A percentile compares a stretch with the other conserved stretches of the same genome.
Evolutionary conservation across 2,329 filamentous ascomycete genomes (phyloP).

Genomic region (Penicillium griseofulvum): DNA sequence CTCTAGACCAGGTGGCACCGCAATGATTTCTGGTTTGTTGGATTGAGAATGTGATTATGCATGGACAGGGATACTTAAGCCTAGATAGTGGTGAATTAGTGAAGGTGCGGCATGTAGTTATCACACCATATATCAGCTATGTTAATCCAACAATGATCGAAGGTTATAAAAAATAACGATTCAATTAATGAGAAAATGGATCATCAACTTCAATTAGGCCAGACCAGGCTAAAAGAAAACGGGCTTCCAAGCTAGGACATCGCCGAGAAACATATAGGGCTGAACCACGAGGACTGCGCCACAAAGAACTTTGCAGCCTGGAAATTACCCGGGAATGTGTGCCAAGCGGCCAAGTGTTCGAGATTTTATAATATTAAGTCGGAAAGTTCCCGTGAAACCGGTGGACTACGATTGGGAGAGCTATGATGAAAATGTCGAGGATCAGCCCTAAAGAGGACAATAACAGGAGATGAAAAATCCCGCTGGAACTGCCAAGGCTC

Average conservation of each 20-base stretch:
- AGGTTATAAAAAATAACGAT: neutral
- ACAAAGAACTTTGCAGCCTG: neutral
- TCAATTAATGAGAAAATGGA: neutral
- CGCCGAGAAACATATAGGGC: conserved; percentile 1
- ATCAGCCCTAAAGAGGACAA: conserved; percentile 1
- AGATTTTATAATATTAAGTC: neutral
- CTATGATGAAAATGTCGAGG: neutral
- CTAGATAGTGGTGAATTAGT: neutral
- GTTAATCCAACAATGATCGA: neutral
- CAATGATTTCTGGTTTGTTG: neutral
- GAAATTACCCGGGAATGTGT: neutral
- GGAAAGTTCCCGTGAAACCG: neutral
- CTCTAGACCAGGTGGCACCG: neutral
- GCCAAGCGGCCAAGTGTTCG: conserved; percentile 4
- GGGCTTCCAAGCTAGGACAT: neutral
- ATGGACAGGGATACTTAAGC: neutral
- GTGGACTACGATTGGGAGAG: neutral
- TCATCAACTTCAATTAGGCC: neutral
- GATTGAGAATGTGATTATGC: neutral
- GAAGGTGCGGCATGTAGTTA: neutral
- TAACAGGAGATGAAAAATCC: neutral
- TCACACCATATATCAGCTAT: neutral
- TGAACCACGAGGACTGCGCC: conserved; percentile 1
- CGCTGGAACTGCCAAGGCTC: neutral
- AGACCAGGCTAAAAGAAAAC: neutral